Evolutionary conservation across 176 grass and related monocot species (phyloP).

Genomic region (Lolium multiflorum): DNA sequence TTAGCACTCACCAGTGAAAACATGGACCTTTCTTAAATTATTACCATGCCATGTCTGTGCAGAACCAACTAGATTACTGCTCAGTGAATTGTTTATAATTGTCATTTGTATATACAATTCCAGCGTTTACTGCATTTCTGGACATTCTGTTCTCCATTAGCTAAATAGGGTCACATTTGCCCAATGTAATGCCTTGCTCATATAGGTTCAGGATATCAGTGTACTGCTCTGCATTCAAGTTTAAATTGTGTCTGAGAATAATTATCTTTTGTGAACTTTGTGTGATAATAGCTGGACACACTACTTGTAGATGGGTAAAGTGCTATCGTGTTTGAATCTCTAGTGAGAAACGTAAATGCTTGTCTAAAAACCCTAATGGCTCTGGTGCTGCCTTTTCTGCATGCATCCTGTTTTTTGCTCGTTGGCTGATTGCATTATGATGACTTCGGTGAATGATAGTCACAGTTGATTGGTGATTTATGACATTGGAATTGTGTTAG

Average conservation of each 20-base stretch:
- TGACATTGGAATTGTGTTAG: background rate
- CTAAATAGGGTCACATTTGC: background rate
- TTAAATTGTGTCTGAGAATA: background rate
- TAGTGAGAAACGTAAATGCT: background rate
- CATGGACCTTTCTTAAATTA: background rate
- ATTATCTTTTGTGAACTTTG: background rate
- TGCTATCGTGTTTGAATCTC: background rate
- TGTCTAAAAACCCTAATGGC: background rate
- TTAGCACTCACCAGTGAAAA: slow-evolving; percentile 12
- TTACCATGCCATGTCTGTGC: background rate
- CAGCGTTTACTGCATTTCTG: background rate
- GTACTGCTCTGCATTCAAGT: slow-evolving; percentile 15
- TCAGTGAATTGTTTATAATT: background rate
- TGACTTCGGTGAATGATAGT: background rate
- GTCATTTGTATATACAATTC: background rate
- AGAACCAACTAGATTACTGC: background rate
- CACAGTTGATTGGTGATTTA: background rate
- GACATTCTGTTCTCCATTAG: background rate
- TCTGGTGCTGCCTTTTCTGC: slow-evolving; percentile 1
- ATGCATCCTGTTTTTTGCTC: background rate
- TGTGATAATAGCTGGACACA: background rate
- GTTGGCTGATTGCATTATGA: background rate
- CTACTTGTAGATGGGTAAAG: background rate
- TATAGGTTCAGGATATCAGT: background rate
- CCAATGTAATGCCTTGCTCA: background rate